Evolutionary conservation across 768 basidiomycete genomes (phyloP).

Genomic region (Lentinula boryana): DNA sequence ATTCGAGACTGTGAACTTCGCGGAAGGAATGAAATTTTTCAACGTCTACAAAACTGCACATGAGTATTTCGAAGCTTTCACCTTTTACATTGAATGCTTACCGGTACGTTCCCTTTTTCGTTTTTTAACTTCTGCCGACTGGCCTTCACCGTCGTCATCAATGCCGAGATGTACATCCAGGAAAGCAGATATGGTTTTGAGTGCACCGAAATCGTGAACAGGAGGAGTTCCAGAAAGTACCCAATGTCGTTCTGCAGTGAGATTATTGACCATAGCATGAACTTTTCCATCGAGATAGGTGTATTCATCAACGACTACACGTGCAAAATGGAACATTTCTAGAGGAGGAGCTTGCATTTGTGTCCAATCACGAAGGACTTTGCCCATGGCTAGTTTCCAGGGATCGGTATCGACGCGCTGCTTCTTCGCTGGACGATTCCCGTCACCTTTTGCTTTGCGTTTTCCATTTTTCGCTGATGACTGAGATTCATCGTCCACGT

Average conservation of each 20-base stretch:
- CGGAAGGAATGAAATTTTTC: slow-evolving; percentile 97
- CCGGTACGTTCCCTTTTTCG: slow-evolving; percentile 82
- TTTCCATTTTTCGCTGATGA: slow-evolving; percentile 23
- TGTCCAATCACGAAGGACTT: slow-evolving; percentile 69
- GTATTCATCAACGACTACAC: slow-evolving; percentile 91
- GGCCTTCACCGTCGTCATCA: slow-evolving; percentile 81
- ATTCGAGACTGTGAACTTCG: slow-evolving; percentile 85
- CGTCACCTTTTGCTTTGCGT: slow-evolving; percentile 29
- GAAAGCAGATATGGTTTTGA: slow-evolving; percentile 89
- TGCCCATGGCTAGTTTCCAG: slow-evolving; percentile 63
- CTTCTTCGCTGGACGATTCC: slow-evolving; percentile 44
- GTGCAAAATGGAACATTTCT: slow-evolving; percentile 89
- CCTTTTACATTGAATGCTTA: slow-evolving; percentile 17
- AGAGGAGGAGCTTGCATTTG: slow-evolving; percentile 79
- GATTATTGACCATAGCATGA: slow-evolving; percentile 68
- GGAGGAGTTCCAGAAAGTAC: slow-evolving; percentile 97
- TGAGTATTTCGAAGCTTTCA: background rate
- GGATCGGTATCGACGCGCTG: slow-evolving; percentile 63
- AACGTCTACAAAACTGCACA: slow-evolving; percentile 44
- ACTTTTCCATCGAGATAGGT: slow-evolving; percentile 83
- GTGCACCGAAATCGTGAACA: slow-evolving; percentile 80
- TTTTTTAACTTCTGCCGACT: slow-evolving; percentile 70
- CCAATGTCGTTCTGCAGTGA: slow-evolving; percentile 82
- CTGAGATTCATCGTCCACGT: slow-evolving; percentile 40
- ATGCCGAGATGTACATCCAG: slow-evolving; percentile 88